Conservation (phyloP, 129 eudicot genomes). For the Scalesia atractyloides region DNA sequence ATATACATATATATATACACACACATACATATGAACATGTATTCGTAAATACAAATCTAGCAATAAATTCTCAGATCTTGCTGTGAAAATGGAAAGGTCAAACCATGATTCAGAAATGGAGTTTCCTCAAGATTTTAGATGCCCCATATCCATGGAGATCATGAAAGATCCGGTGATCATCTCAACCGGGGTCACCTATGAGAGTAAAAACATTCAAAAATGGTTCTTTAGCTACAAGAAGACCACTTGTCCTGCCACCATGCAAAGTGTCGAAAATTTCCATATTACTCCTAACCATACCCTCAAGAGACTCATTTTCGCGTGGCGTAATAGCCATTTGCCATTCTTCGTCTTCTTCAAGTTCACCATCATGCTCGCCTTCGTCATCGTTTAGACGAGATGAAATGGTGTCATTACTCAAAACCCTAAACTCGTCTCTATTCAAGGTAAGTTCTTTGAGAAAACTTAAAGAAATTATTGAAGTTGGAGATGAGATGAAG, state of each 20-base stretch:
- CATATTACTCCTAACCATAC: slow-evolving; percentile 61
- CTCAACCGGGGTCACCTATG: slow-evolving; percentile 69
- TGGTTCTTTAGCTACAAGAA: slow-evolving; percentile 59
- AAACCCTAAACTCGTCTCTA: slow-evolving; percentile 45
- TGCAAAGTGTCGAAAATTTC: slow-evolving; percentile 46
- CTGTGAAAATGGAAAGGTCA: neutral
- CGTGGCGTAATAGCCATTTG: slow-evolving; percentile 37
- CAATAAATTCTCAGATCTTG: neutral
- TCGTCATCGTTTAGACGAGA: slow-evolving; percentile 32
- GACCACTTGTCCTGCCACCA: slow-evolving; percentile 63
- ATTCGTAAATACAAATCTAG: slow-evolving; percentile 10
- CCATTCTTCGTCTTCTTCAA: neutral
- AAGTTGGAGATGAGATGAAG: slow-evolving; percentile 45
- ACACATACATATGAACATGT: slow-evolving; percentile 11
- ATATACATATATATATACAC: no score
- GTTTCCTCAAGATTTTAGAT: slow-evolving; percentile 61
- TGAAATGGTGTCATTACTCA: slow-evolving; percentile 45
- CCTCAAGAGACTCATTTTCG: slow-evolving; percentile 57
- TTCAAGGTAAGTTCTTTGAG: slow-evolving; percentile 59
- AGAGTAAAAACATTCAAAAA: slow-evolving; percentile 51
- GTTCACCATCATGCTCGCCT: slow-evolving; percentile 17
- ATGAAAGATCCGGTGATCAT: slow-evolving; percentile 78
- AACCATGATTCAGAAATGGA: slow-evolving; percentile 38
- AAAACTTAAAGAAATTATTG: slow-evolving; percentile 45
- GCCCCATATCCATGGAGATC: slow-evolving; percentile 82